Base-by-base conservation (phyloP, 2,329 filamentous ascomycete genomes). In the Beauveria varroae region DNA sequence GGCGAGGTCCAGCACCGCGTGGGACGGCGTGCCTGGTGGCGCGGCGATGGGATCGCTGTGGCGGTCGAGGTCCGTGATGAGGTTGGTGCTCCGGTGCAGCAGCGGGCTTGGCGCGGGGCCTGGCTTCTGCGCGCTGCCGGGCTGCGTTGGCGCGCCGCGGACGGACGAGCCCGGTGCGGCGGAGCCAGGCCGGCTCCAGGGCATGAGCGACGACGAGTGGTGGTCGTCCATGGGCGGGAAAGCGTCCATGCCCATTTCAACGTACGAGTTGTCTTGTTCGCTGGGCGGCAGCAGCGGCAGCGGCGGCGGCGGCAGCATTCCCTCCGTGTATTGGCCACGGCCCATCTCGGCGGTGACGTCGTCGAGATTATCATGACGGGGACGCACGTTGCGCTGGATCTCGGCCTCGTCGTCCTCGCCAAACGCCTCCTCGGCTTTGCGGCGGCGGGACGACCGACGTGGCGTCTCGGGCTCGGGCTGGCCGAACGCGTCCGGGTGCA, bases 201-300 rank as follows among this genome's bases (percentile, higher is more conserved):
- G 81, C 68, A 79, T 73, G 61, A 81, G 71, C 18, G 77, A 78
- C 2, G 78, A 81, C 1, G 79, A 81, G 51, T 83, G 82, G 58
- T 87, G 83, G 62, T 96, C 89, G 5, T 85, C 83, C 58, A 95
- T 80, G 8, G 84, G 82, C 0, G 83, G 80, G 0, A 79, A 82
- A 1, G 83, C 88, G 47, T 90, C 84, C 73, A 90, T 85, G 22
- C 87, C 89, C 26, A 90, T 73, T 71, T 96, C 91, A 22, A 88
- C 74, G 53, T 76, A 71, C 0, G 73, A 71, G 20, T 79, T 74
- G 22, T 78, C 50, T 5, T 52, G 49, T 5, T 46, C 26, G 46
- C 49, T 30, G 34, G 2, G 73, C 68, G 9, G 72, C 52, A 3
- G 68, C 9, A 43, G 41, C 24, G 47, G 56, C 52, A 3, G 68